A percentile compares a stretch with the other conserved stretches of the same genome.
These are phyloP conservation scores for Clonostachys sp. DNA, from an alignment of 2,329 filamentous ascomycete genomes.

Conservation along the genomic window DNA sequence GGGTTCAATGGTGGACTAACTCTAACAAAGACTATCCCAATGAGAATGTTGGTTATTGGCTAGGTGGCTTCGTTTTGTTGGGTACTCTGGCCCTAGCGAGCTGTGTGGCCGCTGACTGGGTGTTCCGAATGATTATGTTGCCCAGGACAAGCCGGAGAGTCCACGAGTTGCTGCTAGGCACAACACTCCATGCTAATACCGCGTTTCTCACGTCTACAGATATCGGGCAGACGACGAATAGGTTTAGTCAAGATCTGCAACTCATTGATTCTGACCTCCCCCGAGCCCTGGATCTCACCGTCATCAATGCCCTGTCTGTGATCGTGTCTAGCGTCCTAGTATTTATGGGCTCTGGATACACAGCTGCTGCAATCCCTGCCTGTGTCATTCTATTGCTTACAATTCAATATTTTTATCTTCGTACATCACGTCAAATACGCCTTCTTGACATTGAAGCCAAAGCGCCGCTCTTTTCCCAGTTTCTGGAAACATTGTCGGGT, in stretches of 20 bases:
- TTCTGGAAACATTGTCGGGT: slow-evolving; percentile 24
- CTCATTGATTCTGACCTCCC: slow-evolving; percentile 30
- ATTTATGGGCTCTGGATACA: slow-evolving; percentile 11
- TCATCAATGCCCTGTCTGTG: slow-evolving; percentile 10
- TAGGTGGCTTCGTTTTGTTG: too few relatives aligned
- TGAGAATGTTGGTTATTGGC: too few relatives aligned
- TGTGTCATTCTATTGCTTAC: slow-evolving; percentile 4
- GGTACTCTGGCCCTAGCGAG: too few relatives aligned
- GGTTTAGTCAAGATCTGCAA: slow-evolving; percentile 32
- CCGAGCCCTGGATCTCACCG: too few relatives aligned
- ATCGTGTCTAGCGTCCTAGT: slow-evolving; percentile 7
- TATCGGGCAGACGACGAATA: slow-evolving; percentile 24
- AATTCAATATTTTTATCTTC: slow-evolving; percentile 21
- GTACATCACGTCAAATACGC: slow-evolving; percentile 49
- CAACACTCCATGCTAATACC: slow-evolving; percentile 13
- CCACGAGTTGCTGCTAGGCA: too few relatives aligned
- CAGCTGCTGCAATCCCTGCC: slow-evolving; percentile 36
- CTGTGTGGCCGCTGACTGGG: too few relatives aligned
- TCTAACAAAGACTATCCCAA: too few relatives aligned
- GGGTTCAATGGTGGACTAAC: too few relatives aligned
- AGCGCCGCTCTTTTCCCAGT: slow-evolving; percentile 33
- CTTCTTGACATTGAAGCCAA: slow-evolving; percentile 48
- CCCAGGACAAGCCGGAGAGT: too few relatives aligned
- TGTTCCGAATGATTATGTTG: too few relatives aligned
- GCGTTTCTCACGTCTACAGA: slow-evolving; percentile 26